Evolutionary conservation across 306 rosid species (phyloP).

Genomic region (Betula pendula): DNA sequence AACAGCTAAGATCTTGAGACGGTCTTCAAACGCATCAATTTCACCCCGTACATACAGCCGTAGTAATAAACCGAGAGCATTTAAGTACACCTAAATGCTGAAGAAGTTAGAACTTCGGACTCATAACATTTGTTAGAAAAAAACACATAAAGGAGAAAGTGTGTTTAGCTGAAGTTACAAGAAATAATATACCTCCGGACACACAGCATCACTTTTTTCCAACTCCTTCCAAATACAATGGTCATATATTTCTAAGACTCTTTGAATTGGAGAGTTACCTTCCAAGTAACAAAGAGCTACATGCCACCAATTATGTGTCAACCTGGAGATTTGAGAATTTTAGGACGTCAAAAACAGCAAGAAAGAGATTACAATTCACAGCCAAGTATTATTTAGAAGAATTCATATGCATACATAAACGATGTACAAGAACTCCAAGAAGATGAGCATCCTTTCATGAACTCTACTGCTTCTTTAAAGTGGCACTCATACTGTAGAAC

Average conservation of each 20-base stretch:
- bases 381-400: slow-evolving; percentile 10
- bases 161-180: slow-evolving; percentile 8
- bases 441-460: slow-evolving; percentile 78
- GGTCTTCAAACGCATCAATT: slow-evolving; percentile 49
- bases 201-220: slow-evolving; percentile 51
- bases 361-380: slow-evolving; percentile 3
- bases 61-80: slow-evolving; percentile 71
- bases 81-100: slow-evolving; percentile 71
- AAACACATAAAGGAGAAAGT: neutral
- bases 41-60: slow-evolving; percentile 64
- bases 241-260: slow-evolving; percentile 64
- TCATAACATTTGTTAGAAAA: neutral
- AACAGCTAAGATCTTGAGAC: slow-evolving; percentile 50
- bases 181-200: slow-evolving; percentile 52
- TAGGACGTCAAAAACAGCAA: slow-evolving; percentile 19
- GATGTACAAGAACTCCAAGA: slow-evolving; percentile 65
- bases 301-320: slow-evolving; percentile 99
- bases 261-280: slow-evolving; percentile 62
- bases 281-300: slow-evolving; percentile 91
- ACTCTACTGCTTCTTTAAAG: slow-evolving; percentile 79
- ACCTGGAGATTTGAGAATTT: slow-evolving; percentile 46
- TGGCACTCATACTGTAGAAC: slow-evolving; percentile 73
- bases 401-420: slow-evolving; percentile 58
- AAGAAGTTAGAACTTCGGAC: slow-evolving; percentile 22
- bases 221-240: slow-evolving; percentile 82